Evolutionary conservation across 1,284 basidiomycete genomes (phyloP).

Genomic region (Sanghuangporus sanghuang): DNA sequence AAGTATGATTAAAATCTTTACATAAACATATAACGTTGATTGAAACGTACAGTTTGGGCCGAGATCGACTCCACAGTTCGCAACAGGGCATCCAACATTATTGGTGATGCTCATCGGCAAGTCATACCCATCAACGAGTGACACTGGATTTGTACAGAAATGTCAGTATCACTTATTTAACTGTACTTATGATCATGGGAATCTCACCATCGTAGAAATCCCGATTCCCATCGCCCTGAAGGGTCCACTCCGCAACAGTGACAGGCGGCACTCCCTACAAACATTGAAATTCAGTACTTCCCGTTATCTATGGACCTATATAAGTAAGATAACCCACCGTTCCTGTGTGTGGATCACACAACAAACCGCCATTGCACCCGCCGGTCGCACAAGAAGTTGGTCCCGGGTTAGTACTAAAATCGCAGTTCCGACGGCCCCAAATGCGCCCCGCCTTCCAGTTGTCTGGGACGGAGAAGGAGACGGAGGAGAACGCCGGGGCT

Average conservation of each 20-base stretch:
- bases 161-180: constrained; percentile 13
- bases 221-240: constrained; percentile 31
- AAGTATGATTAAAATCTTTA: background rate
- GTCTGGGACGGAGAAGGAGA: constrained; percentile 25
- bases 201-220: constrained; percentile 46
- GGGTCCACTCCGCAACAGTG: constrained; percentile 54
- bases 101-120: constrained; percentile 51
- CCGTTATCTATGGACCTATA: background rate
- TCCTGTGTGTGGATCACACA: constrained; percentile 29
- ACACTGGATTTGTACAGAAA: constrained; percentile 31
- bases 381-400: constrained; percentile 37
- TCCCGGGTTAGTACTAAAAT: constrained; percentile 36
- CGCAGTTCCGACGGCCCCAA: constrained; percentile 44
- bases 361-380: constrained; percentile 43
- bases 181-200: background rate
- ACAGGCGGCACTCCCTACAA: constrained; percentile 53
- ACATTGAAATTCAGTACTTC: constrained; percentile 29
- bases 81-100: constrained; percentile 43
- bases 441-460: constrained; percentile 29
- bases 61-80: constrained; percentile 50
- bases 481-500: constrained; percentile 19
- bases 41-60: constrained; percentile 36
- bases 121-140: constrained; percentile 56
- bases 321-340: background rate
- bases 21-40: background rate